Evolutionary conservation across 2,329 filamentous ascomycete species (phyloP), one percentile per base, ranked within the genome.

Genomic region (Thielaviopsis cerberus): DNA sequence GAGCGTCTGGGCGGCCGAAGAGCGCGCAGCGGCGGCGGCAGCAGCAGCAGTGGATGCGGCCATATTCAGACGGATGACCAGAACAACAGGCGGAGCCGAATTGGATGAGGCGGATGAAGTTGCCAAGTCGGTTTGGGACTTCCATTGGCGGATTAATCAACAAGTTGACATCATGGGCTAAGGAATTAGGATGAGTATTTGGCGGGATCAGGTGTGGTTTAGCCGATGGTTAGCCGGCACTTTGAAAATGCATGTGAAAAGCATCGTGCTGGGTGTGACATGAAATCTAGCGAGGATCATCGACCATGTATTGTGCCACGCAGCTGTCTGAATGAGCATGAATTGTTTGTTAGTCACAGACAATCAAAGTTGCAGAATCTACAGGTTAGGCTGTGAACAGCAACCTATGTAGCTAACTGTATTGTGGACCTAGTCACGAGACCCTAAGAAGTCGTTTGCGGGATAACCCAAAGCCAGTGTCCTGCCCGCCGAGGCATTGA

Each of bases 161-260:
- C n/a, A n/a, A n/a, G n/a, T n/a, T n/a, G n/a, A n/a, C 34, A n/a
- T n/a, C 34, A 41, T 41, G 27, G 34, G 34, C 34, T 1, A 5
- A 41, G 34, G n/a, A n/a, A 41, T 17, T 17, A 41, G 34, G 34
- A 17, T 17, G 15, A 41, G 8, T 2, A 17, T 17, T 41, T 41
- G 15, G 34, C 15, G 15, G 34, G 48, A 23, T 8, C 24, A 4
- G 41, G 41, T 11, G 34, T n/a, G 11, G 54, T 51, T 51, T 56
- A 56, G 45, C 54, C 54, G 54, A 26, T 30, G 24, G 24, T 51
- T 56, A 56, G 54, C 41, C 26, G 53, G 20, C 17, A 23, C 34
- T 10, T 8, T 25, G 41, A n/a, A 26, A 24, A 2, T 20, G 53
- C 34, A 48, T 48, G 53, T 45, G 53, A 55, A 45, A 34, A 11